Evolutionary conservation across 2,329 filamentous ascomycete genomes (phyloP), one percentile per base, ranked within the genome.

Genomic region (Monosporascus sp.): DNA sequence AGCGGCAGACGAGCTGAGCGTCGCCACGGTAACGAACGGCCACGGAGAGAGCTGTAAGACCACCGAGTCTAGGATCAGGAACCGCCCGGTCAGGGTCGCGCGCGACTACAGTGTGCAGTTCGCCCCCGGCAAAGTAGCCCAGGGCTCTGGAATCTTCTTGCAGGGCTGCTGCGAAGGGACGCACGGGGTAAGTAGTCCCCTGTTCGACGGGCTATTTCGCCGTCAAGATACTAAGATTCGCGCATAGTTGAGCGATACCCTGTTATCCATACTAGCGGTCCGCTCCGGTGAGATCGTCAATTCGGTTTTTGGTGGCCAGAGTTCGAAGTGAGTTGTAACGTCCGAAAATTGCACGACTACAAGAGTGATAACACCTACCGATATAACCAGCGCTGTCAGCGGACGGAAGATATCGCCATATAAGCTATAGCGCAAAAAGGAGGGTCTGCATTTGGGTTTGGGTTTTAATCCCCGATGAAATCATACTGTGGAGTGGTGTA

Each of bases 101-200:
- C 81, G 93, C 51, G 83, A 97, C 68, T 97, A 97, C 71, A 80
- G 80, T 50, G 82, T 97, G 48, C 75, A 85, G 54, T 91, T 95
- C 67, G 78, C 81, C 48, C 74, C 81, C 1, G 85, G 81, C 31
- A 78, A 81, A 48, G 87, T 97, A 37, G 80, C 84, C n/a, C 67
- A 78, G 0, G 83, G 86, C 45, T 87, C 90, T 16, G 92, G 92
- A 3, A 78, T 97, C 54, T 97, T 89, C 87, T 77, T 97, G 63
- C 94, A 97, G 70, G 93, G 93, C 35, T 97, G 92, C 74, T 95
- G 91, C 68, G 92, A 97, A 76, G 84, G 80, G 57, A 96, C 91
- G 37, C 93, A 97, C 70, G 93, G 93, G 55, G 88, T 93, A 81
- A 84, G 31, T 14, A 14, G 88, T 85, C 51, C 17, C 41, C 31